These are phyloP conservation scores for Fraxinus excelsior DNA, from an alignment of 257 asterid species.

Conservation along the genomic window DNA sequence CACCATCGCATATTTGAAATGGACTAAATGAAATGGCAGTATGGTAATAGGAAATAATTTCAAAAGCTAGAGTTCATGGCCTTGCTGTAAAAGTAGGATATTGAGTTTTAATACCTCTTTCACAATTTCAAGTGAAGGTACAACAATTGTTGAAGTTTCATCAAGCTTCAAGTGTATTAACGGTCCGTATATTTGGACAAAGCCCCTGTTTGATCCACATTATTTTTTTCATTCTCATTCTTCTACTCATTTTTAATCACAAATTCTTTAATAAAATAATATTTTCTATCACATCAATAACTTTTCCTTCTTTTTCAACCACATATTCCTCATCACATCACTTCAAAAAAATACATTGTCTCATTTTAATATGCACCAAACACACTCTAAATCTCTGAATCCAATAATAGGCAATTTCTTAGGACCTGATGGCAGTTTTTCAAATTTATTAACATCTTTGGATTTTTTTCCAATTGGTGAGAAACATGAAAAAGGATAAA, in stretches of 20 bases:
- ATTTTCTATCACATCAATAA: too few relatives aligned
- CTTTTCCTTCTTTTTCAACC: too few relatives aligned
- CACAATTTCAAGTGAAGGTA: not conserved
- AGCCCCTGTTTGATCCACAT: too few relatives aligned
- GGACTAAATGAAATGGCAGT: too few relatives aligned
- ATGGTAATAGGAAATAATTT: not conserved
- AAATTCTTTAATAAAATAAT: too few relatives aligned
- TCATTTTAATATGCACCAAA: too few relatives aligned
- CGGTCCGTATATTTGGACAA: constrained; percentile 21
- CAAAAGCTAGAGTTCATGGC: not conserved
- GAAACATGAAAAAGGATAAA: not conserved
- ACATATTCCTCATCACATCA: too few relatives aligned
- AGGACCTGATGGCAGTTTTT: constrained; percentile 16
- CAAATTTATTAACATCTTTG: not conserved
- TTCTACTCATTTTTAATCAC: too few relatives aligned
- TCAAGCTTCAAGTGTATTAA: constrained; percentile 22
- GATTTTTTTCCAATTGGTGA: not conserved
- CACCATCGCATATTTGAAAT: too few relatives aligned
- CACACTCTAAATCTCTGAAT: too few relatives aligned
- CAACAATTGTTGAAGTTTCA: constrained; percentile 14
- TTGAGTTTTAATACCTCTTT: not conserved
- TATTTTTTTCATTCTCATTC: too few relatives aligned
- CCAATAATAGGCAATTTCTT: constrained; percentile 11
- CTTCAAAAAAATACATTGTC: too few relatives aligned
- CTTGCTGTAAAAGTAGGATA: not conserved